Percentiles rank a stretch among this genome's conserved stretches.
Conservation (phyloP, 2,329 filamentous ascomycete species). For the Beauveria varroae region DNA sequence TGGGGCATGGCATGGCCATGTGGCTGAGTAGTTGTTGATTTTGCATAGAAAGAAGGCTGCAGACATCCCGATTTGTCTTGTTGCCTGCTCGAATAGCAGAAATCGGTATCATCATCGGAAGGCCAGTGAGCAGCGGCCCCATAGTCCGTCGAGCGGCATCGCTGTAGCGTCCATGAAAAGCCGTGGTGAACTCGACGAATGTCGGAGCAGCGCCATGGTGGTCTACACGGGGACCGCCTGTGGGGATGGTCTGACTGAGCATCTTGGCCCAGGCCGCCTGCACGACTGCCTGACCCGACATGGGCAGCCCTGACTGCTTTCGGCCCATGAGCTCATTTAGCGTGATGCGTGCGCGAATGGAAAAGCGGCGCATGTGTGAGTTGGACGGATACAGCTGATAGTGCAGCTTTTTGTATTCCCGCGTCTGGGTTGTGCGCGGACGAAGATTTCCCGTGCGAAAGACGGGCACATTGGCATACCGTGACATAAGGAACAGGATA, state of each 20-base stretch:
- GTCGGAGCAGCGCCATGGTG: neutral
- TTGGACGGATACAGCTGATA: neutral
- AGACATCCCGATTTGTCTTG: constrained; percentile 4
- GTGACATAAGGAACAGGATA: constrained; percentile 7
- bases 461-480: constrained; percentile 1
- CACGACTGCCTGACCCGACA: constrained; percentile 6
- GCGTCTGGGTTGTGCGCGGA: neutral
- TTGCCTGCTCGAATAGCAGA: neutral
- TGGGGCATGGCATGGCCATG: constrained; percentile 10
- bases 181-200: constrained; percentile 10
- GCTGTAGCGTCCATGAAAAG: neutral
- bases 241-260: neutral
- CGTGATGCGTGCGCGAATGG: neutral
- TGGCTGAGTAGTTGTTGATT: neutral
- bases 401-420: neutral
- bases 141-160: constrained; percentile 8
- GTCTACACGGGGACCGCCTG: neutral
- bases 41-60: constrained; percentile 1
- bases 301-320: neutral
- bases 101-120: constrained; percentile 4
- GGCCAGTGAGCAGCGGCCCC: constrained; percentile 6
- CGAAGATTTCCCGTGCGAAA: constrained; percentile 1
- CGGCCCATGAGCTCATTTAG: constrained; percentile 1
- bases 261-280: constrained; percentile 12
- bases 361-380: constrained; percentile 11